phyloP scores from a whole-genome alignment of 768 basidiomycete species.

The Mycena leptocephala region DNA sequence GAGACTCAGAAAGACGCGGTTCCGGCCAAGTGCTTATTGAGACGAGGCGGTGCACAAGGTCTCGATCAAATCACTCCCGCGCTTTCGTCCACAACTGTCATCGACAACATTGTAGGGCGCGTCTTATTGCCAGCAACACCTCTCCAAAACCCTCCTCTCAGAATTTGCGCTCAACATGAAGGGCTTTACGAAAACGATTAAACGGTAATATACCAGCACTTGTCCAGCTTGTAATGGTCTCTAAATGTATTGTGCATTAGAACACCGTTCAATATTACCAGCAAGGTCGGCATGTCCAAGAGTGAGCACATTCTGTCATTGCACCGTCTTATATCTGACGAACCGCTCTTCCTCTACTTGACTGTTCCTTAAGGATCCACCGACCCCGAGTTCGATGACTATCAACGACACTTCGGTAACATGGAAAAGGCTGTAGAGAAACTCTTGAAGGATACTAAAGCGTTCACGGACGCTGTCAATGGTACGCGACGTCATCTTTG shows the following conservation, averaged over 20 bases:
- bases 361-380: conserved; percentile 69
- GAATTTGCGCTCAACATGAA: conserved; percentile 71
- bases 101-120: conserved; percentile 14
- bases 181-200: conserved; percentile 84
- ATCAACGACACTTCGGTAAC: conserved; percentile 80
- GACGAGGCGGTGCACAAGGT: neutral
- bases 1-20: neutral
- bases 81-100: neutral
- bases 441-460: conserved; percentile 92
- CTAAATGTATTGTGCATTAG: conserved; percentile 56
- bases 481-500: conserved; percentile 59
- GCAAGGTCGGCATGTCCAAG: conserved; percentile 93
- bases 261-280: conserved; percentile 92
- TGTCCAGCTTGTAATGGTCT: neutral
- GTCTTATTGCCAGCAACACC: neutral
- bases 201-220: conserved; percentile 69
- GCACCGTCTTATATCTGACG: conserved; percentile 13
- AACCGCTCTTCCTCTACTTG: neutral
- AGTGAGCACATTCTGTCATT: conserved; percentile 66
- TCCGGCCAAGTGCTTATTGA: neutral
- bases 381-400: conserved; percentile 94
- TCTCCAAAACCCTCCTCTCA: neutral
- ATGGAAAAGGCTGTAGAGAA: conserved; percentile 91
- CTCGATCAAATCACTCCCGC: neutral
- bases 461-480: conserved; percentile 88